phyloP scores from a whole-genome alignment of 2,329 filamentous ascomycete species.

The Neonectria coccinea region DNA sequence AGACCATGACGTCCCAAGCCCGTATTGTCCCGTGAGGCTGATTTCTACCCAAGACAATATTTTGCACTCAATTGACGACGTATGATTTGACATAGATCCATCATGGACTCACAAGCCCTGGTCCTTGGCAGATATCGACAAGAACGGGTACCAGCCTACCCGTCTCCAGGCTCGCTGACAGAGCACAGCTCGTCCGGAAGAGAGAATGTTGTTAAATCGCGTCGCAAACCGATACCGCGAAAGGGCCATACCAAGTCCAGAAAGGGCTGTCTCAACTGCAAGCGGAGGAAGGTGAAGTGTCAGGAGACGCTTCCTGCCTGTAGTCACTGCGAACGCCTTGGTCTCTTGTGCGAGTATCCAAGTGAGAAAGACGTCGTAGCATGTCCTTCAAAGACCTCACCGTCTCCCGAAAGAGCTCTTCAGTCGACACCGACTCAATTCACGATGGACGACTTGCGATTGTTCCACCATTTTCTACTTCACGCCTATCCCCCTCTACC shows the following conservation, averaged over 20 bases:
- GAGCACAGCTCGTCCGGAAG: neutral
- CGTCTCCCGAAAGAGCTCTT: constrained; percentile 13
- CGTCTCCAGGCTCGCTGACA: constrained; percentile 11
- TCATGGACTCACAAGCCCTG: neutral
- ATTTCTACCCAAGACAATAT: too few relatives aligned
- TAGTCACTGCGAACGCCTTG: constrained; percentile 32
- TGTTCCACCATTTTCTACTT: constrained; percentile 63
- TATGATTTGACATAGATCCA: neutral
- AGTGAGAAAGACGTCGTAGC: neutral
- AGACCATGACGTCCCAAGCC: neutral
- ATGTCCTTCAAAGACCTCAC: neutral
- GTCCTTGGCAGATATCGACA: neutral
- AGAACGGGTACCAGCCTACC: neutral
- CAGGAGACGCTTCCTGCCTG: constrained; percentile 35
- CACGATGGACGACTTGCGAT: constrained; percentile 58
- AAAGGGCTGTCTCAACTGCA: constrained; percentile 39
- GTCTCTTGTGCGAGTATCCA: constrained; percentile 34
- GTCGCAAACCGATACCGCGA: constrained; percentile 23
- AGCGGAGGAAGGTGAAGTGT: constrained; percentile 40
- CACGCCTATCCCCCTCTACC: constrained; percentile 55
- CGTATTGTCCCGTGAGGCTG: neutral
- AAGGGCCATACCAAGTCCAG: constrained; percentile 37
- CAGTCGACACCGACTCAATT: constrained; percentile 45
- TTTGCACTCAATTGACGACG: neutral
- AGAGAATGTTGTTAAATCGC: neutral